phyloP scores from a whole-genome alignment of 805 yeast species.

The Jamesozyma jinghongensis region DNA sequence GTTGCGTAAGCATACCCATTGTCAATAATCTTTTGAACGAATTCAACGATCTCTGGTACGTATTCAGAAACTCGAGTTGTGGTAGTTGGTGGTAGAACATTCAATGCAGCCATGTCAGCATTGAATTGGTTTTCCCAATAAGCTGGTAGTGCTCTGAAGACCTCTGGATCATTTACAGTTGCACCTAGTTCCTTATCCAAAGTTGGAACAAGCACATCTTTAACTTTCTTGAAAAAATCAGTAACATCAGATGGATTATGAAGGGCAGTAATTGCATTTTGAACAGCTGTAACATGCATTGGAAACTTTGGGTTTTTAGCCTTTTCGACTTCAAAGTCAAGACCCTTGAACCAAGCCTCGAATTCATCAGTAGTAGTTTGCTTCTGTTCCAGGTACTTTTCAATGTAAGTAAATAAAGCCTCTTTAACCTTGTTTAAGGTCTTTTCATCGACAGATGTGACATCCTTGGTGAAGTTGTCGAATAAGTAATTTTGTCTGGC shows the following conservation, averaged over 20 bases:
- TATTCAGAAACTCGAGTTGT: conserved; percentile 95
- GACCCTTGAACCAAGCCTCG: conserved; percentile 40
- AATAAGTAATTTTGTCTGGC: conserved; percentile 85
- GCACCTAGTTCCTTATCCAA: conserved; percentile 69
- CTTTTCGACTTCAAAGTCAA: conserved; percentile 45
- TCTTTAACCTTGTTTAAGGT: conserved; percentile 29
- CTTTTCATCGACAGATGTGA: conserved; percentile 9
- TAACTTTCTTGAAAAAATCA: conserved; percentile 41
- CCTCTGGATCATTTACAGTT: conserved; percentile 70
- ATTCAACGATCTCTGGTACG: conserved; percentile 81
- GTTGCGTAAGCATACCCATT: conserved; percentile 83
- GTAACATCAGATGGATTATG: conserved; percentile 21
- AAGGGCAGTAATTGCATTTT: conserved; percentile 34
- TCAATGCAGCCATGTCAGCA: conserved; percentile 74
- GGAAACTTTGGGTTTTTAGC: conserved; percentile 69
- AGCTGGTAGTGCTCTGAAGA: conserved; percentile 75
- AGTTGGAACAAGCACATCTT: conserved; percentile 65
- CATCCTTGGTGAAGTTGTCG: conserved; percentile 32
- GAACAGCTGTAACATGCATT: conserved; percentile 72
- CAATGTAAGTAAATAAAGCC: conserved; percentile 43
- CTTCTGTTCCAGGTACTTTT: conserved; percentile 38
- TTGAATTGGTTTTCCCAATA: conserved; percentile 84
- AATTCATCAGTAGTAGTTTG: conserved; percentile 33
- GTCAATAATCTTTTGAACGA: conserved; percentile 61
- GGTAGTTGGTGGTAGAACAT: conserved; percentile 74